phyloP scores from a whole-genome alignment of 2,329 filamentous ascomycete genomes.

The Dothidotthia symphoricarpi region DNA sequence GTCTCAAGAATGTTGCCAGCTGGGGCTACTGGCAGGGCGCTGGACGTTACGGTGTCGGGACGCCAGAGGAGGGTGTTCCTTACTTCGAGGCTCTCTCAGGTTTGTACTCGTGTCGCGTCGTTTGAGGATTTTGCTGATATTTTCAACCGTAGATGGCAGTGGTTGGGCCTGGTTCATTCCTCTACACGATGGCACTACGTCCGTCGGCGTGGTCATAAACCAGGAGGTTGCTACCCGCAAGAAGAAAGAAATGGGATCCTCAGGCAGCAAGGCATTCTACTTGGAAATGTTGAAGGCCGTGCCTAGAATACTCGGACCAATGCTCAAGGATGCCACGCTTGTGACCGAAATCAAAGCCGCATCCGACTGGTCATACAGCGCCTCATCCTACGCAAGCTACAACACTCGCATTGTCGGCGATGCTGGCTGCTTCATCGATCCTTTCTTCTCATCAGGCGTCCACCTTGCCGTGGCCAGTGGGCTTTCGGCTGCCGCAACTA shows the following conservation, averaged over 20 bases:
- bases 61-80: conserved; percentile 41
- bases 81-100: conserved; percentile 44
- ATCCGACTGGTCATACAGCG: conserved; percentile 13
- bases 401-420: conserved; percentile 48
- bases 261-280: conserved; percentile 2
- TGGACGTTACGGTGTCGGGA: conserved; percentile 34
- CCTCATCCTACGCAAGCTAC: conserved; percentile 45
- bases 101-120: no score
- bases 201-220: conserved; percentile 8
- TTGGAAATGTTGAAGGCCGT: background rate
- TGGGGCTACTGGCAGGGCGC: conserved; percentile 52
- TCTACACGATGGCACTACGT: conserved; percentile 47
- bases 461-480: conserved; percentile 48
- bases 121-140: background rate
- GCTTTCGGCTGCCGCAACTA: conserved; percentile 49
- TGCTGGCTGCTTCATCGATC: conserved; percentile 53
- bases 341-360: conserved; percentile 6
- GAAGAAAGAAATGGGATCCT: conserved; percentile 6
- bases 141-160: conserved; percentile 47
- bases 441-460: conserved; percentile 51
- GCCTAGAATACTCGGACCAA: conserved; percentile 1
- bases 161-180: conserved; percentile 56
- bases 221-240: conserved; percentile 9
- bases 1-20: conserved; percentile 51
- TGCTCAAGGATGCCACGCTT: conserved; percentile 2